These are phyloP conservation scores for Parachaetomium inaequale DNA, from an alignment of 495 filamentous ascomycete species.

Conservation along the genomic window DNA sequence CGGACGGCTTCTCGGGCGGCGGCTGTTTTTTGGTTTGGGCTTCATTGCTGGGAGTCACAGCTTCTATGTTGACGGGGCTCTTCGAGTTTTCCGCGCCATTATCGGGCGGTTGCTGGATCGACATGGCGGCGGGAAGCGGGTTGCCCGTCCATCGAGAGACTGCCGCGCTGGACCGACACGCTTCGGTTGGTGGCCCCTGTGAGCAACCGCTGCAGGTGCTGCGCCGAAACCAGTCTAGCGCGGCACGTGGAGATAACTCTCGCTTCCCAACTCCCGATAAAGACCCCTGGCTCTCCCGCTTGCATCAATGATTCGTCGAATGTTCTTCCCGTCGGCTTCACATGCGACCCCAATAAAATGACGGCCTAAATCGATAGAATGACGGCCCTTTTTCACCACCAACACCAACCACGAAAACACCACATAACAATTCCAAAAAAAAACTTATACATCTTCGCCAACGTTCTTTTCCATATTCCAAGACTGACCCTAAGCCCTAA, in stretches of 20 bases:
- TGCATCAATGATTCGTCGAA: neutral
- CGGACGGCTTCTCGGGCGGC: constrained; percentile 70
- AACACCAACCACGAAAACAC: too few relatives aligned
- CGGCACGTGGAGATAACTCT: constrained; percentile 1
- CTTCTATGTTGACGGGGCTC: neutral
- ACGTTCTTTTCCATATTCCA: too few relatives aligned
- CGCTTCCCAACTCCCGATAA: neutral
- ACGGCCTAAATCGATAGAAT: too few relatives aligned
- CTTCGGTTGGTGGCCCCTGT: neutral
- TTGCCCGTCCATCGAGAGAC: constrained; percentile 10
- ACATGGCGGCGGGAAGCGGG: constrained; percentile 27
- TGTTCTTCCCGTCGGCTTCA: constrained; percentile 1
- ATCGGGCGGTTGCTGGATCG: constrained; percentile 23
- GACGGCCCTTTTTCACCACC: too few relatives aligned
- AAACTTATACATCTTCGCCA: too few relatives aligned
- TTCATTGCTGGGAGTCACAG: neutral
- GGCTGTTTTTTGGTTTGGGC: constrained; percentile 44
- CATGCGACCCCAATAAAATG: too few relatives aligned
- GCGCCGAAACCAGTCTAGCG: neutral
- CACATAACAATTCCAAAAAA: too few relatives aligned
- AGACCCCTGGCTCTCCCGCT: neutral
- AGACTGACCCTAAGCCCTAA: too few relatives aligned
- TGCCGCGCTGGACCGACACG: constrained; percentile 2
- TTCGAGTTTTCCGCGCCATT: constrained; percentile 18
- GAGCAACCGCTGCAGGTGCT: neutral